Base-by-base conservation (phyloP, 208 protist species). In the Trypanosoma congolense region DNA sequence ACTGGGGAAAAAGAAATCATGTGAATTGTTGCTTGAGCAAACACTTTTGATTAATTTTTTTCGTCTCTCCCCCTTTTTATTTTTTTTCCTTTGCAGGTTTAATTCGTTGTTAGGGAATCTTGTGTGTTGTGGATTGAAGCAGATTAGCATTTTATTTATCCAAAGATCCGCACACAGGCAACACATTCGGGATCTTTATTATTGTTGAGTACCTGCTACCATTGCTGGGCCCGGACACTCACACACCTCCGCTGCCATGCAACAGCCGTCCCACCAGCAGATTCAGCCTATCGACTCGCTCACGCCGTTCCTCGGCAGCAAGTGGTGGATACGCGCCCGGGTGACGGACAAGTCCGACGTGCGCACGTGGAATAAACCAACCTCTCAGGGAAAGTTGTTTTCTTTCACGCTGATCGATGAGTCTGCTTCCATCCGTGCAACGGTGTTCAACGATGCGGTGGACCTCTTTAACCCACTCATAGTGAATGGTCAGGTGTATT, bases 241-340 rank as follows among this genome's bases (percentile, higher is more conserved):
- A 14, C 14, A n/a, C 10, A 8, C 35, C 10, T 14, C 35, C 14
- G 10, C 14, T 40, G 8, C 31, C 21, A 93, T 80, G 71, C 80
- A 87, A 43, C 62, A 61, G 19, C 83, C 87, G 10, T 70, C 68
- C 38, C 65, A 52, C 18, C 76, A 90, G 36, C 84, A 95, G 61
- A 83, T 93, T 65, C 89, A 95, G 61, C 90, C 90, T 45, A 96
- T 96, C 63, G 84, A 92, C 67, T 94, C 90, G 48, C 68, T 96
- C 38, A 93, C 87, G 8, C 85, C 87, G 10, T 93, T 95, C 40
- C 53, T 94, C 9, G 86, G 83, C 21, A 77, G 81, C 10, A 84
- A 89, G 71, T 95, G 88, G 91, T 92, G 80, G 73, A 95, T 96
- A 44, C 73, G 84, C 22, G 91, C 88, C 1, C 85, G 91, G 30